Base-by-base conservation (phyloP, 1,139 yeast genomes). In the Magnusiomyces magnusii region DNA sequence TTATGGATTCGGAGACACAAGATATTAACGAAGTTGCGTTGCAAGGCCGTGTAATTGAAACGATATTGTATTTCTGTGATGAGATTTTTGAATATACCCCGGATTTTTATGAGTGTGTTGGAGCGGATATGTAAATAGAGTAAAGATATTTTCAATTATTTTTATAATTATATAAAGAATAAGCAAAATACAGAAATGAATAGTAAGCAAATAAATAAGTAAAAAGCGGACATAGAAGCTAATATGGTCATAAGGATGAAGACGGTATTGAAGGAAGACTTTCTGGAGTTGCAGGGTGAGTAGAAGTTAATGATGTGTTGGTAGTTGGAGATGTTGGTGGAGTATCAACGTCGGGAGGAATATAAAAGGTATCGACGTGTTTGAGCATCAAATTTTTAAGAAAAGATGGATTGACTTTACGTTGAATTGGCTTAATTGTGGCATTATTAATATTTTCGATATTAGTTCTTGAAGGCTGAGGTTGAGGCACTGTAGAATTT, bases 41-140 rank as follows among this genome's bases (percentile, higher is more conserved):
- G 63, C 95, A 91, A 74, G 88, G 91, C 61, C 81, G 84, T 62
- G 88, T 90, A 3, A 82, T 92, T 67, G 96, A 91, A 70, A 93
- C 91, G 61, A 80, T 92, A 67, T 82, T 92, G 76, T 73, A 39
- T 28, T 57, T 57, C 39, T 59, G 61, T 36, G 61, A 59, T 27
- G 59, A 59, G 25, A 59, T 59, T 44, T 59, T 59, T 52, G 61
- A 59, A 24, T 51, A 52, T 52, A 31, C 23, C n/a, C 39, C 28
- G 2, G 55, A 52, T 24, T 52, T 52, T n/a, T 52, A 24, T 25
- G 55, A 52, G 25, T 17, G 49, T n/a, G 34, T 52, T 39, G 55
- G 55, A 15, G n/a, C 34, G n/a, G 34, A 36, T 19, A 39, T 52
- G 28, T 52, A 52, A 51, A 31, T 13, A 31, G 7, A 10, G 28